Percentiles rank a stretch among this genome's conserved stretches.
Evolutionary conservation across 176 grass and related monocot species (phyloP).

Genomic region (Aegilops longissima): DNA sequence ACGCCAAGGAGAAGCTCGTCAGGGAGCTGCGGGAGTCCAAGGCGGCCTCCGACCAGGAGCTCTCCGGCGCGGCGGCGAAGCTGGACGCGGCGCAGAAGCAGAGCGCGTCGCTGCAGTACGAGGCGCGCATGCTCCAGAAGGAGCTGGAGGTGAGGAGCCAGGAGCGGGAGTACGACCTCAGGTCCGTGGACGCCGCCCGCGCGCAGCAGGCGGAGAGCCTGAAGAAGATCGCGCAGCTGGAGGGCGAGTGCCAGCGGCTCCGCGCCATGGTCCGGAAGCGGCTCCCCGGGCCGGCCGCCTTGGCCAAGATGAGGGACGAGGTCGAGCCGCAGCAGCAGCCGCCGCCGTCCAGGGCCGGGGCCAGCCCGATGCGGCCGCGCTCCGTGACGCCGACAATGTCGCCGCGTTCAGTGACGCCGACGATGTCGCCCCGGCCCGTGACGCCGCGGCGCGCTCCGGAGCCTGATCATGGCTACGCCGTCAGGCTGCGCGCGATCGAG

Average conservation of each 20-base stretch:
- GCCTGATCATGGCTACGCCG: neutral
- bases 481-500: constrained; percentile 61
- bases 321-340: constrained; percentile 22
- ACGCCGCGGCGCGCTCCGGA: constrained; percentile 36
- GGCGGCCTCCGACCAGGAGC: constrained; percentile 32
- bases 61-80: constrained; percentile 42
- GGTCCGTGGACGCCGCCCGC: constrained; percentile 63
- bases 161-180: constrained; percentile 70
- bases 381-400: constrained; percentile 28
- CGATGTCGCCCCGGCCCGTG: constrained; percentile 31
- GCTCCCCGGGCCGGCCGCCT: constrained; percentile 67
- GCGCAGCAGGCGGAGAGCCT: constrained; percentile 60
- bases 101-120: constrained; percentile 60
- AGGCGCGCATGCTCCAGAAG: constrained; percentile 78
- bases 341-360: neutral
- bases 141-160: constrained; percentile 73
- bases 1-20: constrained; percentile 59
- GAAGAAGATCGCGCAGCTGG: constrained; percentile 55
- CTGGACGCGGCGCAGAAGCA: constrained; percentile 68
- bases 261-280: constrained; percentile 74
- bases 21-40: constrained; percentile 45
- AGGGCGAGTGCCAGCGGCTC: constrained; percentile 81
- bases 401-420: neutral
- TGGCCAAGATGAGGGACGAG: constrained; percentile 86
- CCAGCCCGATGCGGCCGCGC: constrained; percentile 39